These are phyloP conservation scores for Chamaenerion angustifolium DNA, from an alignment of 345 rosid genomes.

Conservation along the genomic window DNA sequence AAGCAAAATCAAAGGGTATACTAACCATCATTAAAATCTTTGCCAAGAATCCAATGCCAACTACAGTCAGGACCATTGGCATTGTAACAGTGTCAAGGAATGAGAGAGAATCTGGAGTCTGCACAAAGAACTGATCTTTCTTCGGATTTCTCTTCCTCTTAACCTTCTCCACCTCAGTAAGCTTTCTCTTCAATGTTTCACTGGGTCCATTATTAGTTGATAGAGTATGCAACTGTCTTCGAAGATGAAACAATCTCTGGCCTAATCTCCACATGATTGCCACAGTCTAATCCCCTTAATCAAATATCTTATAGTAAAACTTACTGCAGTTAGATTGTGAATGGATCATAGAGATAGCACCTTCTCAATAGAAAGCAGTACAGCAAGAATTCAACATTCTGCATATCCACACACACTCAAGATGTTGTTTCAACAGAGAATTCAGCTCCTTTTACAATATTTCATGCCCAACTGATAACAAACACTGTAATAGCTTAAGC, in stretches of 20 bases:
- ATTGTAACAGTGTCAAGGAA: conserved; percentile 63
- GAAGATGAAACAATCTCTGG: conserved; percentile 13
- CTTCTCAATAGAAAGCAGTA: no score
- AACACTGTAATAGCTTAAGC: no score
- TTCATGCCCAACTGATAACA: no score
- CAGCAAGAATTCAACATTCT: no score
- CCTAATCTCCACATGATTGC: conserved; percentile 28
- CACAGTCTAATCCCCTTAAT: no score
- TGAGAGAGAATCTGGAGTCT: conserved; percentile 55
- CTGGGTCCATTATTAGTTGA: conserved; percentile 31
- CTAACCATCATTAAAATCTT: conserved; percentile 74
- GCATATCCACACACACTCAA: no score
- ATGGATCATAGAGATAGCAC: no score
- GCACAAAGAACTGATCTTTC: conserved; percentile 53
- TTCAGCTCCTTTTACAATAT: no score
- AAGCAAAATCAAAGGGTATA: conserved; percentile 5
- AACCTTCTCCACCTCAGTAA: conserved; percentile 34
- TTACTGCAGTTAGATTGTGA: no score
- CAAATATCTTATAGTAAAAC: no score
- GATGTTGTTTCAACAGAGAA: no score
- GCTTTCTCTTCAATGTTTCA: conserved; percentile 40
- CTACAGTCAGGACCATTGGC: conserved; percentile 62
- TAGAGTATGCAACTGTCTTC: conserved; percentile 29
- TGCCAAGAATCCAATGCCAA: conserved; percentile 53
- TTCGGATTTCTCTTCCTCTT: conserved; percentile 32